Conservation (phyloP, 257 asterid genomes). For the Asclepias syriaca region DNA sequence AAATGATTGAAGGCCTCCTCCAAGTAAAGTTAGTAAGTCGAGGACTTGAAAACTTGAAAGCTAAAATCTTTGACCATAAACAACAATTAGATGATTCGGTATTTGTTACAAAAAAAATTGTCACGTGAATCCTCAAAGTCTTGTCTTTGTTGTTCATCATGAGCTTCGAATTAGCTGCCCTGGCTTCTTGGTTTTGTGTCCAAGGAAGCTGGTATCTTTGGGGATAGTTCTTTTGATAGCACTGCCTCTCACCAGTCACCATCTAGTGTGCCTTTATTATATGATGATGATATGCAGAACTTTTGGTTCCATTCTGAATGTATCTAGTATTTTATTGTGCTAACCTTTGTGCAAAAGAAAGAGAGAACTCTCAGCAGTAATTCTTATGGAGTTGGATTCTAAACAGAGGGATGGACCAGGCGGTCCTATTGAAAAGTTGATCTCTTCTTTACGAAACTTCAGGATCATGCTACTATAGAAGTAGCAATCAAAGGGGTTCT, state of each 20-base stretch:
- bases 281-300: neutral
- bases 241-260: neutral
- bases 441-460: neutral
- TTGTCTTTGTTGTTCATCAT: neutral
- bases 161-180: neutral
- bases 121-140: neutral
- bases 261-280: neutral
- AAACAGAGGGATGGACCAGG: neutral
- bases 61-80: neutral
- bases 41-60: neutral
- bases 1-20: too few relatives aligned
- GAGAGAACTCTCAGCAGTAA: neutral
- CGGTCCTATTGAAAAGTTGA: neutral
- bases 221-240: neutral
- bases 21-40: neutral
- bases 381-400: neutral
- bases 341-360: too few relatives aligned
- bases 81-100: neutral
- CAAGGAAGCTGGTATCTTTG: neutral
- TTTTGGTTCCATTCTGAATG: neutral
- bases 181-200: neutral
- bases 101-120: too few relatives aligned
- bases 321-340: too few relatives aligned
- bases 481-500: neutral
- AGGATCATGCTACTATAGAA: neutral